Base-by-base conservation (phyloP, 306 rosid species). In the Sesbania bispinosa region DNA sequence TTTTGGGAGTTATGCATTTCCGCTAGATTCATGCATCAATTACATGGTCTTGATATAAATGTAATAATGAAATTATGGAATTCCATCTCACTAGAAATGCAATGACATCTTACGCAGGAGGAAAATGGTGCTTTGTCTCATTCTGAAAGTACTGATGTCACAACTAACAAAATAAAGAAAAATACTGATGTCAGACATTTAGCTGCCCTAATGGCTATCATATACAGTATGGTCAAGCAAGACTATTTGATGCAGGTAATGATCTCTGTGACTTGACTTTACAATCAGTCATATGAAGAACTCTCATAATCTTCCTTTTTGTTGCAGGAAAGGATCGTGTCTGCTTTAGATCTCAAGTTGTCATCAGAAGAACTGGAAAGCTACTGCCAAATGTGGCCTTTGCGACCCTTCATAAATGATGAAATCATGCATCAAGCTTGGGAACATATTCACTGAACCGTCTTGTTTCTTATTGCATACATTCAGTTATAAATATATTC, bases 311-410 rank as follows among this genome's bases (percentile, higher is more conserved):
- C n/a, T 11, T 10, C 4, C 21, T 73, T 30, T 30, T 59, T 55
- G 32, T 33, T 85, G 65, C 83, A 93, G 98, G 92, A 85, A 77
- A 87, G 74, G 80, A 86, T 90, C 6, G 76, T 93, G 61, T 87
- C 81, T 46, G 87, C 88, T 30, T 68, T 88, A 48, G 86, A 81
- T 78, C 83, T 66, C 67, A 82, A 84, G 70, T 58, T 83, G 38
- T 52, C 90, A 9, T 74, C 90, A 1, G 90, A 84, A 63, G 96
- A 90, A 55, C 60, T 93, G n/a, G 90, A 78, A 73, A 81, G 85
- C 76, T 93, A 85, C 85, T 68, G 88, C 81, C 76, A 81, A 10
- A 85, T 93, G 97, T 90, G 97, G 98, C 85, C 92, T 15, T 73
- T 90, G 79, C 92, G 50, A 4, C 83, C 83, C 76, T 79, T 73